Percentiles rank a stretch among this genome's conserved stretches.
These are phyloP conservation scores for Tulasnella sp. DNA, from an alignment of 768 basidiomycete genomes.

Conservation along the genomic window DNA sequence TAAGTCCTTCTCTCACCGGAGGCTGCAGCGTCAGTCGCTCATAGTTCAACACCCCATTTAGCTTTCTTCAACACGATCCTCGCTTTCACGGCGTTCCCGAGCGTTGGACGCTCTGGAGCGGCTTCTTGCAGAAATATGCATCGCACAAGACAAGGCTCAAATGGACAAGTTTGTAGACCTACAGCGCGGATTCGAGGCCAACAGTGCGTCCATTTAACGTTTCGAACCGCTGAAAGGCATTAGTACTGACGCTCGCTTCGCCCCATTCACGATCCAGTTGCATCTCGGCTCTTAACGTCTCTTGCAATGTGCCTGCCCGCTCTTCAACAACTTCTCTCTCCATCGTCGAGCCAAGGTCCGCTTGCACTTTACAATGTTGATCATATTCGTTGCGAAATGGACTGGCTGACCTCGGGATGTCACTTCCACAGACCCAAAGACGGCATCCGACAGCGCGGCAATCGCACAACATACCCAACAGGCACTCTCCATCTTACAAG, in stretches of 20 bases:
- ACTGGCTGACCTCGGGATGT: conserved; percentile 1
- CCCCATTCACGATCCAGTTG: conserved; percentile 37
- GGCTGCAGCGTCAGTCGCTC: background rate
- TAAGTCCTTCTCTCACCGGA: conserved; percentile 26
- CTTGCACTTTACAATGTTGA: background rate
- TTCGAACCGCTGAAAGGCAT: too few relatives aligned
- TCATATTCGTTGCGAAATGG: background rate
- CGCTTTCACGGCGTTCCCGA: conserved; percentile 37
- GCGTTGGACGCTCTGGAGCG: conserved; percentile 41
- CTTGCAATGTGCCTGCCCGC: conserved; percentile 29
- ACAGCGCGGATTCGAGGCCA: conserved; percentile 75
- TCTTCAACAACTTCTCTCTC: conserved; percentile 29
- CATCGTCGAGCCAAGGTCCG: conserved; percentile 5
- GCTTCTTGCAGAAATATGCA: conserved; percentile 36
- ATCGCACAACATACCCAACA: conserved; percentile 44
- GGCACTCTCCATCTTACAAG: conserved; percentile 63
- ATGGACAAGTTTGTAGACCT: conserved; percentile 48
- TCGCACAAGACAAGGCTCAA: conserved; percentile 27
- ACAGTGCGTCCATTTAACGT: too few relatives aligned
- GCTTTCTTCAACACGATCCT: conserved; percentile 54
- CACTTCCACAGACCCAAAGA: conserved; percentile 29
- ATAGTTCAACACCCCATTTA: conserved; percentile 23
- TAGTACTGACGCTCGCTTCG: conserved; percentile 8
- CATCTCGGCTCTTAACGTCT: conserved; percentile 54
- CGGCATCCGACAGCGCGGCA: conserved; percentile 34